A percentile compares a stretch with the other conserved stretches of the same genome.
Conservation (phyloP, 148 eudicot genomes). For the Gaultheria prostrata region DNA sequence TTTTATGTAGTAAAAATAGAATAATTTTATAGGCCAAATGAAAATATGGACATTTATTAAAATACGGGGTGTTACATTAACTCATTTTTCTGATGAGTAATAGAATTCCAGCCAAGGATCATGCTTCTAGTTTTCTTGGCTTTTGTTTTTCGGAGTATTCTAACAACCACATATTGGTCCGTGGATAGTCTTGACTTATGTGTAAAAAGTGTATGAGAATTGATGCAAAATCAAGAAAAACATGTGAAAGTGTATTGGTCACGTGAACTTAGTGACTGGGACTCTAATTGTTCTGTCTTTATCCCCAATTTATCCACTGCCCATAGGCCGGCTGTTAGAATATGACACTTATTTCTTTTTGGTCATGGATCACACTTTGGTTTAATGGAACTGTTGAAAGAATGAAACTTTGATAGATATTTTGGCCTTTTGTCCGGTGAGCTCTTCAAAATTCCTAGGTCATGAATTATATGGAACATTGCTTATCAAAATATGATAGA, state of each 20-base stretch:
- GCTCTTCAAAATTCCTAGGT: neutral
- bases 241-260: neutral
- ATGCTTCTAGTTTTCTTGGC: conserved; percentile 6
- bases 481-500: neutral
- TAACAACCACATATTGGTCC: neutral
- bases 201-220: neutral
- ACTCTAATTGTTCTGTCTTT: neutral
- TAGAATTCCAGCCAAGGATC: neutral
- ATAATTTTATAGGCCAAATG: no score
- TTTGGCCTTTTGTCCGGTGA: neutral
- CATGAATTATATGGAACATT: neutral
- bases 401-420: neutral
- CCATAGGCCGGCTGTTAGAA: neutral
- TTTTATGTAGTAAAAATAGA: no score
- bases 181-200: neutral
- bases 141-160: neutral
- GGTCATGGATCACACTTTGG: neutral
- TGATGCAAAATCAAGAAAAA: neutral
- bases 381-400: neutral
- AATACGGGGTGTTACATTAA: no score
- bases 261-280: neutral
- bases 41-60: no score
- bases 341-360: neutral
- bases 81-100: neutral
- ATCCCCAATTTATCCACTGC: neutral